Conservation (phyloP, 2,329 filamentous ascomycete species). For the Pseudogymnoascus sp. region DNA sequence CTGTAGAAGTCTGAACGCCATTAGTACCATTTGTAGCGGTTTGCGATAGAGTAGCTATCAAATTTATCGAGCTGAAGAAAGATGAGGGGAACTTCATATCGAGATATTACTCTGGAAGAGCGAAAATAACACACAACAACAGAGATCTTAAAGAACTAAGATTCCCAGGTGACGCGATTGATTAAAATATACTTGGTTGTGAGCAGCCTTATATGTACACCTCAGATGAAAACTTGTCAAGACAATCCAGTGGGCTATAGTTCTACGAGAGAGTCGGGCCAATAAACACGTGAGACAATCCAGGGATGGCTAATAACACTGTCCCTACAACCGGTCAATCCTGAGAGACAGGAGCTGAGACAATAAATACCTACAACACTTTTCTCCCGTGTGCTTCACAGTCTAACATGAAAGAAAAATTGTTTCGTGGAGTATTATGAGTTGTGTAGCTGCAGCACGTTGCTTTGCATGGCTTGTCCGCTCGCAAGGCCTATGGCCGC, state of each 20-base stretch:
- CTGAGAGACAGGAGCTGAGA: not conserved
- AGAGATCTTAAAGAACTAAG: not conserved
- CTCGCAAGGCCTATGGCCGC: not conserved
- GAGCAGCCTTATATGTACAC: not conserved
- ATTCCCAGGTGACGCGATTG: not conserved
- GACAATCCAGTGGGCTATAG: not conserved
- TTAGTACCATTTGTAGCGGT: not conserved
- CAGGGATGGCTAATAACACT: not conserved
- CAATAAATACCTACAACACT: not conserved
- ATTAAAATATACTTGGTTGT: not conserved
- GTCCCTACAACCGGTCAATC: not conserved
- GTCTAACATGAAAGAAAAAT: no score
- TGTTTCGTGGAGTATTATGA: not conserved
- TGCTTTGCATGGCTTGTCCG: not conserved
- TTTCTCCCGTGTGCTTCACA: no score
- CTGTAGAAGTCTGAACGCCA: not conserved
- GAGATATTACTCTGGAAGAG: not conserved
- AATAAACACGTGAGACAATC: not conserved
- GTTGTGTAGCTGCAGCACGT: not conserved
- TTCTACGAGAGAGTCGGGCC: not conserved
- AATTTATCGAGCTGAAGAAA: not conserved
- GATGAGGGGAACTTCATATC: not conserved
- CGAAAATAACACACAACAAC: not conserved
- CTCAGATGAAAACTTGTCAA: not conserved
- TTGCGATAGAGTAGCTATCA: not conserved